Base-by-base conservation (phyloP, 495 filamentous ascomycete genomes). In the Choiromyces venosus region DNA sequence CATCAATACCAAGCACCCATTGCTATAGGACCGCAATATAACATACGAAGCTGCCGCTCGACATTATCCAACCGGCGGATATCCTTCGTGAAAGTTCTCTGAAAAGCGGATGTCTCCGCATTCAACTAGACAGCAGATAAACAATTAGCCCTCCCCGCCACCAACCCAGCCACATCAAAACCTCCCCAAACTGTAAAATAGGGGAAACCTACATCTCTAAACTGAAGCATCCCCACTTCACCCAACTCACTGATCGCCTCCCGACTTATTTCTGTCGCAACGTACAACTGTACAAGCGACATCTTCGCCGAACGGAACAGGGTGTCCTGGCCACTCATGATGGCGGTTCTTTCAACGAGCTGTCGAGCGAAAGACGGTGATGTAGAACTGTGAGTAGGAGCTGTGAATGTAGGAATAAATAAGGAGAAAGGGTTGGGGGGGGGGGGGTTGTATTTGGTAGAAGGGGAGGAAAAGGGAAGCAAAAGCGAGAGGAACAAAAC, bases 281-380 rank as follows among this genome's bases (percentile, higher is more conserved):
- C 93, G 85, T 97, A 99, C 78, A 99, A 90, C 88, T 98, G 95
- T 82, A 96, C 96, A 88, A 99, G 90, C 87, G 93, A 96, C 95
- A 99, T 99, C 84, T 98, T 94, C 91, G 93, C 90, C 82, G 96
- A 98, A 86, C 96, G 95, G 91, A 99, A 97, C 86, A 97, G 90
- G 84, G 93, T 96, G 84, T 98, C 93, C 85, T 91, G 85, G 36
- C 82, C 77, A 71, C 82, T 86, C 87, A 89, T 89, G 75, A 70
- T 84, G 83, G 61, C 72, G 72, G 70, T 76, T 69, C 25, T 33
- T 61, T 61, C 52, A 4, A 29, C 25, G 52, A 61, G 52, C 52
- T 33, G 52, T 18, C 52, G 10, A 61, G 25, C 4, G 10, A 33
- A 61, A 14, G 25, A 61, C 5, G 52, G 52, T 61, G 25, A 33